Evolutionary conservation across 2,329 filamentous ascomycete species (phyloP), one percentile per base, ranked within the genome.

Genomic region (Alternaria sp.): DNA sequence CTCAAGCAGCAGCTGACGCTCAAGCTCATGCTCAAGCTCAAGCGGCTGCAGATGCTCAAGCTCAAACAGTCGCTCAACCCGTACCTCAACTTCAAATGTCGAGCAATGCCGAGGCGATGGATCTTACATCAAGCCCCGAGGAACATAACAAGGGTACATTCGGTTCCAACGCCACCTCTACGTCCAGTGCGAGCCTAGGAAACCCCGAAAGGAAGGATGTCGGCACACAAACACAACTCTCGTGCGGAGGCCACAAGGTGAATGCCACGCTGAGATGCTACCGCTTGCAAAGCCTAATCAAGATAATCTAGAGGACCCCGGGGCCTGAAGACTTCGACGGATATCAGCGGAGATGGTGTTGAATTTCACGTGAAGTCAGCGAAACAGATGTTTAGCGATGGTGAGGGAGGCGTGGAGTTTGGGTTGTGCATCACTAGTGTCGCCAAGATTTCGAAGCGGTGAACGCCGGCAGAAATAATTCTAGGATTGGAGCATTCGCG

Each of bases 371-470:
- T 41, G 37, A 6, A 41, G 0, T 18, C n/a, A 41, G 5, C n/a
- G 8, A 2, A 11, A 18, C 37, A 18, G 15, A 41, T 18, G n/a
- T 41, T 5, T 6, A 41, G 37, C 4, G 8, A 41, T 41, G 14
- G 6, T 37, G 14, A 37, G 14, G 6, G n/a, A 41, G 37, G 37
- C 37, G 8, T 41, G 33, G 33, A 41, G 33, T 41, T 41, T 41
- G 33, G 15, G 33, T 37, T 37, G 33, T 41, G 37, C 49, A 37
- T n/a, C 30, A 30, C 12, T 53, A 58, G 56, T 14, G 43, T 25
- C 25, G 64, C 64, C 64, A 67, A 64, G 64, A 62, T 11, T 60
- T 60, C 43, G 53, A 62, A n/a, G 64, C 64, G 64, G 64, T 67
- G 44, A 26, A 6, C 0, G 7, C 11, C 14, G 64, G 64, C 64